Evolutionary conservation across 2,329 filamentous ascomycete genomes (phyloP).

Genomic region (Pleomassaria siparia): DNA sequence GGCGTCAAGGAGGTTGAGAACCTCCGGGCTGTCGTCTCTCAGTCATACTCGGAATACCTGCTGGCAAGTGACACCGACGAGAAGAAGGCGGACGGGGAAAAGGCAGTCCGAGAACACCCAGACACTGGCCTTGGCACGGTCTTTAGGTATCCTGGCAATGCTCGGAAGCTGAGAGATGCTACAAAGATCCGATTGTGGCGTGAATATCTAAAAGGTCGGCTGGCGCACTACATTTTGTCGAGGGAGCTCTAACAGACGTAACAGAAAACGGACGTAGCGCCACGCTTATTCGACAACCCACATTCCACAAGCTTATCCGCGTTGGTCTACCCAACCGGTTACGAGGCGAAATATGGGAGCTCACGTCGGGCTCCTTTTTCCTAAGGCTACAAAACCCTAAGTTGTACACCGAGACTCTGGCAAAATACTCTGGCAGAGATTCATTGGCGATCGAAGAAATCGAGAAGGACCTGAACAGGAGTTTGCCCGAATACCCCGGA

Average conservation of each 20-base stretch:
- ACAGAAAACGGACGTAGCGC: constrained; percentile 88
- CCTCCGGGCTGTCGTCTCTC: constrained; percentile 74
- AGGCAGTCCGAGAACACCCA: constrained; percentile 63
- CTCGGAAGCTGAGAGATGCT: constrained; percentile 87
- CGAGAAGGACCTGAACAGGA: constrained; percentile 95
- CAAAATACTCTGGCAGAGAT: constrained; percentile 79
- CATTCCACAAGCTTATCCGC: constrained; percentile 95
- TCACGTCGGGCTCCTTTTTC: constrained; percentile 89
- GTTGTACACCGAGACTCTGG: constrained; percentile 79
- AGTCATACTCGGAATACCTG: constrained; percentile 76
- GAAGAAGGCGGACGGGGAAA: constrained; percentile 34
- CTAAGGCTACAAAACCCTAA: constrained; percentile 83
- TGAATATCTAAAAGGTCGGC: constrained; percentile 74
- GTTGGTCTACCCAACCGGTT: constrained; percentile 93
- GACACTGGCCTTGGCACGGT: constrained; percentile 91
- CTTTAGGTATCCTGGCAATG: constrained; percentile 92
- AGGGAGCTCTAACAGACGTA: constrained; percentile 15
- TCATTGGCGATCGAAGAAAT: constrained; percentile 98
- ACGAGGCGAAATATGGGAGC: constrained; percentile 92
- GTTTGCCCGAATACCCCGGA: constrained; percentile 93
- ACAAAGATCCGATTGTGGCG: constrained; percentile 98
- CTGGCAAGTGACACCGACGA: constrained; percentile 55
- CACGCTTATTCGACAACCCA: constrained; percentile 90
- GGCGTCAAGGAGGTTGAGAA: constrained; percentile 86
- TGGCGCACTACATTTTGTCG: not conserved